Evolutionary conservation across 2,329 filamentous ascomycete species (phyloP).

Genomic region (Sporothrix phasma): DNA sequence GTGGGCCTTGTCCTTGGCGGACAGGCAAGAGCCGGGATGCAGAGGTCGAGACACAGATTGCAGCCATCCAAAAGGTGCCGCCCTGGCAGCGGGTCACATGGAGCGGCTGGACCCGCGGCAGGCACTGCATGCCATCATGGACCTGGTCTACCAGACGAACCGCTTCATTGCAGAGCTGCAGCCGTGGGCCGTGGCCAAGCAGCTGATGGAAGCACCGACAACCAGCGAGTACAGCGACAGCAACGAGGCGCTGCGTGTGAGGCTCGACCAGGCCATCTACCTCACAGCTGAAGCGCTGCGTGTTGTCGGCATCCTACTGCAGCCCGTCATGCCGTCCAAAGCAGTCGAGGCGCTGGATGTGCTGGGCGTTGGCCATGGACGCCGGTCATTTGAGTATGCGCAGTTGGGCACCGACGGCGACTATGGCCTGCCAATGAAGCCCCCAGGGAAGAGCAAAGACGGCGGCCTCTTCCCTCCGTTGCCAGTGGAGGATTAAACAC

Average conservation of each 20-base stretch:
- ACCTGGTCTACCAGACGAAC: constrained; percentile 56
- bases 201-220: constrained; percentile 52
- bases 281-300: constrained; percentile 66
- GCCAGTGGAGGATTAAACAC: constrained; percentile 32
- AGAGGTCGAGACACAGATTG: constrained; percentile 14
- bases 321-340: constrained; percentile 83
- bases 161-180: constrained; percentile 51
- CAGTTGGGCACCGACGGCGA: constrained; percentile 51
- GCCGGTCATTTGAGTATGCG: constrained; percentile 55
- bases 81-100: constrained; percentile 47
- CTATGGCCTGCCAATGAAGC: constrained; percentile 50
- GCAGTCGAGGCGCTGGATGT: constrained; percentile 62
- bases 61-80: constrained; percentile 25
- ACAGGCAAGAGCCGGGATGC: constrained; percentile 18
- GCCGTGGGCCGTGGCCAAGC: constrained; percentile 57
- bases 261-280: constrained; percentile 55
- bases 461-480: constrained; percentile 45
- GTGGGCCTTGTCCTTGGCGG: neutral
- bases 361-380: constrained; percentile 57
- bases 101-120: constrained; percentile 50
- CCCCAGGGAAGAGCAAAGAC: constrained; percentile 29
- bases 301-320: constrained; percentile 71
- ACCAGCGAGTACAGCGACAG: neutral
- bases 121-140: constrained; percentile 57
- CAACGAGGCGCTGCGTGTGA: constrained; percentile 23